These are phyloP conservation scores for Penicillium waksmanii DNA, from an alignment of 495 filamentous ascomycete genomes.

Conservation along the genomic window DNA sequence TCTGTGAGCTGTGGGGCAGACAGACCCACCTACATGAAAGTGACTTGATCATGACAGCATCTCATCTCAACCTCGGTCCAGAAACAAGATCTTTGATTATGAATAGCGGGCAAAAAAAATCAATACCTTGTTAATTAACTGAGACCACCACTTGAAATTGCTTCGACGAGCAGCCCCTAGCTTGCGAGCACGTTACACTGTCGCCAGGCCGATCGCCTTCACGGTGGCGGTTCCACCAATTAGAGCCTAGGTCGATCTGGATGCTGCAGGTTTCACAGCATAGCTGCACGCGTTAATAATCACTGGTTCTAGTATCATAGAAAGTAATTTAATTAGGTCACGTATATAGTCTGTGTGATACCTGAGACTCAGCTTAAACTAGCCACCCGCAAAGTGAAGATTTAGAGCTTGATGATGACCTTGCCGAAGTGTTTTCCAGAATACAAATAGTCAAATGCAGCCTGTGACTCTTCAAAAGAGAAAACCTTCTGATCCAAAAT, in stretches of 20 bases:
- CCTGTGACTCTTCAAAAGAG: slow-evolving; percentile 30
- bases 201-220: background rate
- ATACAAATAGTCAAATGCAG: slow-evolving; percentile 34
- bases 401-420: slow-evolving; percentile 30
- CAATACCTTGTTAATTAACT: too few species aligned
- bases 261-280: background rate
- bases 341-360: too few species aligned
- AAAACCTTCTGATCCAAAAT: slow-evolving; percentile 28
- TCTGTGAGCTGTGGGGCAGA: background rate
- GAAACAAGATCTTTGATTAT: background rate
- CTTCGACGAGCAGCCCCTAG: background rate
- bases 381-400: background rate
- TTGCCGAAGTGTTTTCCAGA: slow-evolving; percentile 35
- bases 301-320: too few species aligned
- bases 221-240: slow-evolving; percentile 1
- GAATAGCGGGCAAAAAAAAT: too few species aligned
- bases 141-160: too few species aligned
- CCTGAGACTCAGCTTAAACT: background rate
- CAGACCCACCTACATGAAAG: background rate
- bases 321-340: too few species aligned
- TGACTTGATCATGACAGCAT: slow-evolving; percentile 3
- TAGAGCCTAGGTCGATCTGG: background rate
- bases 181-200: background rate
- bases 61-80: background rate
- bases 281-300: background rate